These are phyloP conservation scores for Purpureocillium takamizusanense DNA, from an alignment of 2,329 filamentous ascomycete species.

Conservation along the genomic window DNA sequence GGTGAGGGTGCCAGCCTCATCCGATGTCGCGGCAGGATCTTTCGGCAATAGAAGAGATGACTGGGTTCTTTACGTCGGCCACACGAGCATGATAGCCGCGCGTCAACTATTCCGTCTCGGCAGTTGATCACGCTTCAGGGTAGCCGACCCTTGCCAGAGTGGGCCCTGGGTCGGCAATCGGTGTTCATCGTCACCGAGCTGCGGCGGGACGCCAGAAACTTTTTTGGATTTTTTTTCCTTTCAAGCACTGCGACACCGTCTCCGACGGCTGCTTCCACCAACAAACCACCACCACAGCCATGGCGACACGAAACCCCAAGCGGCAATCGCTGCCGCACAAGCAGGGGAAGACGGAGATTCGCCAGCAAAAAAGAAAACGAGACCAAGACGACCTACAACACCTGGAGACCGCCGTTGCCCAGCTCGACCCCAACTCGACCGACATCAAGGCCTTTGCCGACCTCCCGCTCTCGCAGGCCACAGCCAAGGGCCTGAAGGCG, in stretches of 20 bases:
- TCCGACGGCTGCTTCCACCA: constrained; percentile 1
- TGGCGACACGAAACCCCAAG: constrained; percentile 20
- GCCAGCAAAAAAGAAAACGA: constrained; percentile 28
- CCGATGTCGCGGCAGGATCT: too few relatives aligned
- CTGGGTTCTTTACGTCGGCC: too few relatives aligned
- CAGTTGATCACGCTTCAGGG: too few relatives aligned
- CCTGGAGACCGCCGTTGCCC: constrained; percentile 21
- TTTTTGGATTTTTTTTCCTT: neutral
- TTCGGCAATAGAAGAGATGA: too few relatives aligned
- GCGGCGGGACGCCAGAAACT: neutral
- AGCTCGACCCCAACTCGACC: constrained; percentile 47
- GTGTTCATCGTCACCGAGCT: neutral
- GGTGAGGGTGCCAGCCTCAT: too few relatives aligned
- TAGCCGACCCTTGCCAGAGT: neutral
- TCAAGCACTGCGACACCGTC: neutral
- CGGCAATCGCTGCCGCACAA: constrained; percentile 16
- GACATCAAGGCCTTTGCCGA: constrained; percentile 65
- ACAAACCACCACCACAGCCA: neutral
- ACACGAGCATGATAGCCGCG: too few relatives aligned
- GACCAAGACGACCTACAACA: constrained; percentile 25
- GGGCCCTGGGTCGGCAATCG: neutral
- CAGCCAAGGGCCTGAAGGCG: constrained; percentile 67
- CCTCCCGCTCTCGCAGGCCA: constrained; percentile 77
- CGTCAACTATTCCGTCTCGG: too few relatives aligned
- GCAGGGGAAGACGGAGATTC: constrained; percentile 20